Evolutionary conservation across 805 yeast species (phyloP), one percentile per base, ranked within the genome.

Genomic region (Yamadazyma philogaea): DNA sequence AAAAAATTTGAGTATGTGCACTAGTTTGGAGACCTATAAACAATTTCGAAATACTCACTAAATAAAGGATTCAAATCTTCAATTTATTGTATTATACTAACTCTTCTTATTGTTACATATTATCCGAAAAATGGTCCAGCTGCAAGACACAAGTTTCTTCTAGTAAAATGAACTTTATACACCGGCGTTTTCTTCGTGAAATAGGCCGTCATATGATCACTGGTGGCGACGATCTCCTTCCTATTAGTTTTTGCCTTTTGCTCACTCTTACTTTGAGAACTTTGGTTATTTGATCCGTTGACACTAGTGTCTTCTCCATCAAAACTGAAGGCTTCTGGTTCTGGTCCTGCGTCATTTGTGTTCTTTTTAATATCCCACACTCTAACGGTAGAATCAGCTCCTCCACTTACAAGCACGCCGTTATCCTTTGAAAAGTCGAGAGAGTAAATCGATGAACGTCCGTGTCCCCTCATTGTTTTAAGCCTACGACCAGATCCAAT

Each of bases 381-480:
- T 51, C 99, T 76, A 2, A 93, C 95, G 1, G 95, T 82, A 58
- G 83, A 81, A 66, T 93, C 99, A 1, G 95, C 89, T 37, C 95
- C 96, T 17, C 95, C 88, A 63, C 95, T 84, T 4, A 93, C 90
- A 34, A 93, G 72, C 0, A 89, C 87, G 21, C 86, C 80, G 20
- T 98, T 97, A 55, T 90, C 98, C 53, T 78, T 77, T 30, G 91
- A 84, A 61, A 88, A 91, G 4, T 85, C 75, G 47, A 93, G 70
- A 5, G 96, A 87, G 61, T 90, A 84, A 30, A 93, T 83, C 2
- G 95, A 81, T 22, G 85, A 78, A 49, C 87, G 72, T 22, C 96
- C 98, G 60, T 93, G 99, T 0, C 99, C 99, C 44, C 87, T 78
- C 97, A 93, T 87, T 7, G 87, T 74, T 64, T 93, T 93, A 50